phyloP scores from a whole-genome alignment of 768 basidiomycete species.

The Hypholoma sublateritium region DNA sequence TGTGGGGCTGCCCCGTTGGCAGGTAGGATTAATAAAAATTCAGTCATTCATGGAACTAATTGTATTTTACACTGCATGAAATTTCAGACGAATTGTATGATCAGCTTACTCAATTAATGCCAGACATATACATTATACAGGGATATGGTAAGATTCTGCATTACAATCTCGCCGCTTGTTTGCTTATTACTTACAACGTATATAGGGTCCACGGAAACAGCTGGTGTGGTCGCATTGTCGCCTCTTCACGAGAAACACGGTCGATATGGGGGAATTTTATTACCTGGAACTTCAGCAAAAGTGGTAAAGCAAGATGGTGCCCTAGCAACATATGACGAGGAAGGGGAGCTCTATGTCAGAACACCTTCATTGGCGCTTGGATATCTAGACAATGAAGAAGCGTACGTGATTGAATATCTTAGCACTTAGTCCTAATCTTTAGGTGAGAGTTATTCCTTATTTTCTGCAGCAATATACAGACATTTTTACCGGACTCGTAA shows the following conservation, averaged over 20 bases:
- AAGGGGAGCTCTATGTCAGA: constrained; percentile 8
- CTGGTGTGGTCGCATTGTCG: constrained; percentile 1
- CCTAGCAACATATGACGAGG: constrained; percentile 6
- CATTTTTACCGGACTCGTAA: constrained; percentile 4
- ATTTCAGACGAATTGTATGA: constrained; percentile 6
- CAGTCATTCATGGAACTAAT: too few relatives aligned
- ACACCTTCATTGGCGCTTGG: constrained; percentile 5
- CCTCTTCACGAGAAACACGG: constrained; percentile 5
- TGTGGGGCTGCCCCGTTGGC: constrained; percentile 7
- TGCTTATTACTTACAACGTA: neutral
- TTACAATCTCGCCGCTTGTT: neutral
- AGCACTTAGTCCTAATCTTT: neutral
- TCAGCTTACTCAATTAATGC: constrained; percentile 6
- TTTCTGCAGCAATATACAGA: constrained; percentile 1
- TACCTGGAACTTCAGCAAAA: constrained; percentile 1
- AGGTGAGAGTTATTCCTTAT: neutral
- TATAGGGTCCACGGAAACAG: neutral
- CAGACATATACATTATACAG: constrained; percentile 5
- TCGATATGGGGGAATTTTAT: constrained; percentile 2
- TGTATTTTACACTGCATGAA: neutral
- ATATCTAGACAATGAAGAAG: constrained; percentile 7
- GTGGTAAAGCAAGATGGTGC: constrained; percentile 6
- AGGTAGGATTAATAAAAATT: neutral
- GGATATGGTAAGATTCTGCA: constrained; percentile 4
- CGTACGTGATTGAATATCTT: neutral